Conservation (phyloP, 768 basidiomycete species). For the Lentinula aciculospora region DNA sequence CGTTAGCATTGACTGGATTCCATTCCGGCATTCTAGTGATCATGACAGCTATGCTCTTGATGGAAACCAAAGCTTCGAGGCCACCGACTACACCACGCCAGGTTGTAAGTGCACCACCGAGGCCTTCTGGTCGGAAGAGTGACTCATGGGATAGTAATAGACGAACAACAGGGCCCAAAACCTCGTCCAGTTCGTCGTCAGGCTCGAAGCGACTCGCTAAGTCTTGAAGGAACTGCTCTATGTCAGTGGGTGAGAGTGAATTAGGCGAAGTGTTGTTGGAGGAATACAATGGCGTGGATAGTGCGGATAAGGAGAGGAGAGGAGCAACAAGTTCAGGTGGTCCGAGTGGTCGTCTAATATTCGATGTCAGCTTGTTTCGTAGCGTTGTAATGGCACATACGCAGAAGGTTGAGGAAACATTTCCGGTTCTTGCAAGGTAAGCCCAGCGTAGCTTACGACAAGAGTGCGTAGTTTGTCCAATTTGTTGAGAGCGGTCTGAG, state of each 20-base stretch:
- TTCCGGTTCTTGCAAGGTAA: slow-evolving; percentile 84
- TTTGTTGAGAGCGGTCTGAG: slow-evolving; percentile 52
- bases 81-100: slow-evolving; percentile 89
- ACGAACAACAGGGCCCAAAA: slow-evolving; percentile 72
- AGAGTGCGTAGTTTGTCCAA: slow-evolving; percentile 78
- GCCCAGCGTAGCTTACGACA: slow-evolving; percentile 82
- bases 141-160: slow-evolving; percentile 59
- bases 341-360: slow-evolving; percentile 60
- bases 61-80: slow-evolving; percentile 69
- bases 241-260: slow-evolving; percentile 58
- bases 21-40: slow-evolving; percentile 71
- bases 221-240: slow-evolving; percentile 80
- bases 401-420: slow-evolving; percentile 90
- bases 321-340: slow-evolving; percentile 75
- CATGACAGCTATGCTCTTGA: slow-evolving; percentile 82
- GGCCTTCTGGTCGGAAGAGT: slow-evolving; percentile 59
- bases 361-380: neutral
- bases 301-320: slow-evolving; percentile 68
- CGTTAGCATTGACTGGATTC: slow-evolving; percentile 57
- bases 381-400: slow-evolving; percentile 28
- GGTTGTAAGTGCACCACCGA: slow-evolving; percentile 65
- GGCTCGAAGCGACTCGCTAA: slow-evolving; percentile 76
- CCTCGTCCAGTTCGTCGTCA: slow-evolving; percentile 68
- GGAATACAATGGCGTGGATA: slow-evolving; percentile 60
- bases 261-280: slow-evolving; percentile 38